Evolutionary conservation across 257 asterid species (phyloP).

Genomic region (Solanum tarapatanum): DNA sequence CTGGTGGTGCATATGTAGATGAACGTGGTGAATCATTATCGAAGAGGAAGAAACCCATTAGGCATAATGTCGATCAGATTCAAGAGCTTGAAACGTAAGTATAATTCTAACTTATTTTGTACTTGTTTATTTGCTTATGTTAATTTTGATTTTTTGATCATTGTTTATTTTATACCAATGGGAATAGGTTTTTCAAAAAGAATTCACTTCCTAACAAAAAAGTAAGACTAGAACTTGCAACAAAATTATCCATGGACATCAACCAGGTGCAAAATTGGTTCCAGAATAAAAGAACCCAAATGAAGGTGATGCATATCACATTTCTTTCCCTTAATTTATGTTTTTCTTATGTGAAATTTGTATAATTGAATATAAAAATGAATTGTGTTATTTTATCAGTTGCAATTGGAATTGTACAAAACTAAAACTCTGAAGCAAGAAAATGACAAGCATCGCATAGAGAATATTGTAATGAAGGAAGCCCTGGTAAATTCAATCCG

Average conservation of each 20-base stretch:
- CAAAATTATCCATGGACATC: not conserved
- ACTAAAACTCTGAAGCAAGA: too few relatives aligned
- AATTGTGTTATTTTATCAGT: too few relatives aligned
- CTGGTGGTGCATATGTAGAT: slow-evolving; percentile 49
- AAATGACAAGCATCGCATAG: too few relatives aligned
- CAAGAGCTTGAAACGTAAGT: slow-evolving; percentile 66
- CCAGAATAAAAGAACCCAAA: not conserved
- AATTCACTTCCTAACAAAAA: slow-evolving; percentile 77
- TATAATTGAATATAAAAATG: not conserved
- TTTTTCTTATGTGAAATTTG: not conserved
- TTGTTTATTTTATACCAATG: not conserved
- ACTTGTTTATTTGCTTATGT: not conserved
- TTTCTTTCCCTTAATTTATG: too few relatives aligned
- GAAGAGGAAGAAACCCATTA: slow-evolving; percentile 21
- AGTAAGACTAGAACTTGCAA: too few relatives aligned
- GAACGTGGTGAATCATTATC: slow-evolving; percentile 29
- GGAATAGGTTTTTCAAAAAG: slow-evolving; percentile 55
- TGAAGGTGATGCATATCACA: not conserved
- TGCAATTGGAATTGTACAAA: too few relatives aligned
- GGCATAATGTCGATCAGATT: slow-evolving; percentile 40
- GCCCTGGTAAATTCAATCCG: too few relatives aligned
- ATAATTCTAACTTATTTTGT: too few relatives aligned
- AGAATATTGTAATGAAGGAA: too few relatives aligned
- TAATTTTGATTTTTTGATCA: too few relatives aligned
- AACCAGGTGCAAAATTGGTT: not conserved